Evolutionary conservation across 345 rosid genomes (phyloP).

Genomic region (Ceriops zippeliana): DNA sequence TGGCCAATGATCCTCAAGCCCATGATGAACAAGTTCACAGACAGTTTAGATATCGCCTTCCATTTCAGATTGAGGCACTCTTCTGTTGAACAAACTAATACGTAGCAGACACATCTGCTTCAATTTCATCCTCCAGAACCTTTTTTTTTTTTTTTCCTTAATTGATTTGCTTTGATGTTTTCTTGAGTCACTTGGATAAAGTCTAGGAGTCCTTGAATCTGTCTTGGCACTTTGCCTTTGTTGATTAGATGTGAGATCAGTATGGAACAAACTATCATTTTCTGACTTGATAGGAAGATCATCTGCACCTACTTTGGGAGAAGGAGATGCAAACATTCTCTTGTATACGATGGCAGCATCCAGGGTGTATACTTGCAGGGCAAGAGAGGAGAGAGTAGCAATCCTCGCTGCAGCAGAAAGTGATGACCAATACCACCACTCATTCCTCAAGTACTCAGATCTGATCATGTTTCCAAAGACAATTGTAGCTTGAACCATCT

Average conservation of each 20-base stretch:
- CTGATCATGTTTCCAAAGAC: constrained; percentile 35
- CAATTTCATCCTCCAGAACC: constrained; percentile 7
- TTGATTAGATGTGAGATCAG: constrained; percentile 12
- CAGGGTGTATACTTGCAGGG: constrained; percentile 31
- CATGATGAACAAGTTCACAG: not conserved
- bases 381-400: constrained; percentile 33
- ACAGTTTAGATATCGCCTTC: not conserved
- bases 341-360: constrained; percentile 37
- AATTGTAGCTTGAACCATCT: constrained; percentile 39
- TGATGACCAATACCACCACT: constrained; percentile 43
- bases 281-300: constrained; percentile 2
- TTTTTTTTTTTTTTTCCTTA: constrained; percentile 10
- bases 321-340: constrained; percentile 1
- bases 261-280: not conserved
- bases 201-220: not conserved
- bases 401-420: constrained; percentile 30
- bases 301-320: constrained; percentile 10
- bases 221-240: not conserved
- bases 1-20: constrained; percentile 1
- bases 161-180: constrained; percentile 18
- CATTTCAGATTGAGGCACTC: not conserved
- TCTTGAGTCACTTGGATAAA: not conserved
- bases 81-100: not conserved
- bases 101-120: not conserved
- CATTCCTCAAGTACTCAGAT: constrained; percentile 29